Base-by-base conservation (phyloP, 2,329 filamentous ascomycete genomes). In the Mariannaea elegans region DNA sequence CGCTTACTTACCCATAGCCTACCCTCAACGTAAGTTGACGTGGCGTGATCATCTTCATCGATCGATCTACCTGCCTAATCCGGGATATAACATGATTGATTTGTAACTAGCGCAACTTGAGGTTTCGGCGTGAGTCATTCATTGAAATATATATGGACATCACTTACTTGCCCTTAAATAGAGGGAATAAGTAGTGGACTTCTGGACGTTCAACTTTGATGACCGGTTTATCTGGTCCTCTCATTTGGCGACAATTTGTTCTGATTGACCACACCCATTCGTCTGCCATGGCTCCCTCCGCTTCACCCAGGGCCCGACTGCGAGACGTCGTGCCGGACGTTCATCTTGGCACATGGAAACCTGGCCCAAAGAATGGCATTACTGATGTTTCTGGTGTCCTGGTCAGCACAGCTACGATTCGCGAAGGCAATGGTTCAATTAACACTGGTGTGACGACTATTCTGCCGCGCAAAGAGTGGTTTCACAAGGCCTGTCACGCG, bases 401-500 rank as follows among this genome's bases (percentile, higher is more conserved):
- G 3, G 79, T 78, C 13, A 74, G 80, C 56, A 80, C 77, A 1
- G 73, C 77, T 56, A 76, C 78, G 7, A 74, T 81, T 23, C 72
- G 73, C 41, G 41, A 56, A n/a, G 52, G 63, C 27, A 58, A 73
- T 29, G 72, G 70, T 4, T 65, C 63, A 16, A 70, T 80, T 59
- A 80, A 81, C 63, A 81, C 80, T 0, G 80, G 80, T 51, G 73
- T 81, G 12, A 82, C 80, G 2, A 77, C 77, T 45, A 81, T 82
- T 60, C 67, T 82, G 7, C 80, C 80, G 0, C 77, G 78, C 10
- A 51, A 23, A 6, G 49, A 59, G 3, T 59, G 56, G 56, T 76
- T 79, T 66, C 58, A 75, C 34, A 73, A 76, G 5, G 80, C 80
- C 44, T 80, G 79, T 64, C 79, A 82, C 42, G 77, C 81, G 4